These are phyloP conservation scores for cucumber (Cucumis sativus) DNA, from an alignment of 306 rosid genomes.

Conservation along the genomic window DNA sequence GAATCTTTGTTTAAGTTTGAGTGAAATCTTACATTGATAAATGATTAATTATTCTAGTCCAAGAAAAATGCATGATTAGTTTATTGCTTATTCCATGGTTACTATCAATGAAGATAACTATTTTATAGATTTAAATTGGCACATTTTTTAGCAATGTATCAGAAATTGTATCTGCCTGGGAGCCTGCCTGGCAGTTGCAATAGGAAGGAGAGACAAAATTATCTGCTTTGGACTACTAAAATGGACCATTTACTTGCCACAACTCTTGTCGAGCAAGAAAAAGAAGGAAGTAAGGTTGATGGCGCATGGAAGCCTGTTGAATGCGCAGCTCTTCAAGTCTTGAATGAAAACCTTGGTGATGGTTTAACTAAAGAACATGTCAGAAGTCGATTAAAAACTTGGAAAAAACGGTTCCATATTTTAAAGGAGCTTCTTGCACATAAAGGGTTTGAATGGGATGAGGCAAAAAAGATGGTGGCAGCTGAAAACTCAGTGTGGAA, in stretches of 20 bases:
- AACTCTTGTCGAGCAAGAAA: conserved; percentile 38
- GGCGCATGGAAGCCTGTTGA: conserved; percentile 38
- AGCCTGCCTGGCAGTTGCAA: conserved; percentile 26
- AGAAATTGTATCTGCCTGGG: conserved; percentile 22
- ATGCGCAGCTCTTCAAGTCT: conserved; percentile 27
- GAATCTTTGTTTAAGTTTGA: not conserved
- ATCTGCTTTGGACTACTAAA: conserved; percentile 37
- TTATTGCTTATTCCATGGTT: not conserved
- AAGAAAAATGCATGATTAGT: not conserved
- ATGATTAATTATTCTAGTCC: not conserved
- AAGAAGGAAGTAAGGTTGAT: conserved; percentile 36
- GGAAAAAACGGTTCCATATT: conserved; percentile 46
- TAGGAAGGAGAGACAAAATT: conserved; percentile 30
- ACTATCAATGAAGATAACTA: not conserved
- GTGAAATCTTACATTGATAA: not conserved
- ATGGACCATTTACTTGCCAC: conserved; percentile 40
- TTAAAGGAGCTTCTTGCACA: conserved; percentile 46
- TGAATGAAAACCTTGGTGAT: conserved; percentile 29
- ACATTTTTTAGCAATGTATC: conserved; percentile 16
- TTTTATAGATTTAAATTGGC: not conserved
- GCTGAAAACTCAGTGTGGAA: conserved; percentile 43
- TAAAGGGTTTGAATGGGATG: conserved; percentile 41
- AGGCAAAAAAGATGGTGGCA: conserved; percentile 32
- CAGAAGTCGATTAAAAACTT: conserved; percentile 41
- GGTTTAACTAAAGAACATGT: conserved; percentile 34